phyloP scores from a whole-genome alignment of 805 yeast species.

The Saccharomyces mikatae region DNA sequence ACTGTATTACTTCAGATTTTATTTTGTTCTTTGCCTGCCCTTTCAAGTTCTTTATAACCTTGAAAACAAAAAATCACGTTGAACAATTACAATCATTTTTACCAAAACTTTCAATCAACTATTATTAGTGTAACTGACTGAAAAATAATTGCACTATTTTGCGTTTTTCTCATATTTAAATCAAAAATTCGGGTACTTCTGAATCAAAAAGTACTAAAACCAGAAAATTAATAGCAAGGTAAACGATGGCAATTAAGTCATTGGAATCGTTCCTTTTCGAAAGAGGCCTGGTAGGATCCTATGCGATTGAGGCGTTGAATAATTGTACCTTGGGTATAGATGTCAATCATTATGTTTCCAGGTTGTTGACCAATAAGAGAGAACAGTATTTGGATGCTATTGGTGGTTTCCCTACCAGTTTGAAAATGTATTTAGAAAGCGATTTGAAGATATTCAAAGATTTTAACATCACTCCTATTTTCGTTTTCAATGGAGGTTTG shows the following conservation, averaged over 20 bases:
- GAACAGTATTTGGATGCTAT: conserved; percentile 68
- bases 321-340: conserved; percentile 76
- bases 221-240: conserved; percentile 1
- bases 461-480: conserved; percentile 64
- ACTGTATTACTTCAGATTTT: neutral
- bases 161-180: neutral
- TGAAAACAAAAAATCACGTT: neutral
- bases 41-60: neutral
- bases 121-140: neutral
- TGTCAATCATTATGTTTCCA: conserved; percentile 66
- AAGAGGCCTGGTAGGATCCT: conserved; percentile 49
- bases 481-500: conserved; percentile 65
- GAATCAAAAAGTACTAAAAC: neutral
- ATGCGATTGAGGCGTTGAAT: conserved; percentile 56
- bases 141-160: neutral
- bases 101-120: neutral
- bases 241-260: conserved; percentile 39
- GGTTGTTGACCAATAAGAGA: conserved; percentile 51
- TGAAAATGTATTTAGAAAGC: conserved; percentile 46
- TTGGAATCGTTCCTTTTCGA: conserved; percentile 66
- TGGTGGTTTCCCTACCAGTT: conserved; percentile 70
- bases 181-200: neutral
- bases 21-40: neutral
- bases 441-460: conserved; percentile 57
- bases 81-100: neutral